phyloP scores from a whole-genome alignment of 2,329 filamentous ascomycete species.

The Ascochyta fabae region DNA sequence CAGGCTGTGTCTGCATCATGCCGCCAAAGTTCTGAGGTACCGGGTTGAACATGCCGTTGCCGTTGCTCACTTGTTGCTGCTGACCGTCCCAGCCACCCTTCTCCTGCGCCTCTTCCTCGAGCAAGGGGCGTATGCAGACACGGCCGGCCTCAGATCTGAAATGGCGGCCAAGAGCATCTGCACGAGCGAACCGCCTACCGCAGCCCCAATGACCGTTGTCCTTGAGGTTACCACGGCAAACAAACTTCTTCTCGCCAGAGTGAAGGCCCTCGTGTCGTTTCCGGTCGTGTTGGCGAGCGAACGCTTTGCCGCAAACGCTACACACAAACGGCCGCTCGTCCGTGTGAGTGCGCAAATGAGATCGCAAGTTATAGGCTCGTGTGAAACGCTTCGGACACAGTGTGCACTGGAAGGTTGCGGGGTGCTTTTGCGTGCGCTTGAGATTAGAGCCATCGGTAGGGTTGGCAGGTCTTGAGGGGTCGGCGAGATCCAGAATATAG shows the following conservation, averaged over 20 bases:
- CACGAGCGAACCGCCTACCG: slow-evolving; percentile 88
- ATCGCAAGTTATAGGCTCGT: slow-evolving; percentile 93
- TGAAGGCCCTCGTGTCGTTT: slow-evolving; percentile 97
- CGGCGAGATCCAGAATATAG: slow-evolving; percentile 88
- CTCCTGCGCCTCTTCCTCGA: slow-evolving; percentile 92
- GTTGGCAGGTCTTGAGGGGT: slow-evolving; percentile 77
- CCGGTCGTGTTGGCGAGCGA: slow-evolving; percentile 94
- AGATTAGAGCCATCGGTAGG: slow-evolving; percentile 52
- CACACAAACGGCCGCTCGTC: slow-evolving; percentile 98
- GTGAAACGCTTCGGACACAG: slow-evolving; percentile 96
- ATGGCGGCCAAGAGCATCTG: slow-evolving; percentile 91
- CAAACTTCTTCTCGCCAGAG: slow-evolving; percentile 97
- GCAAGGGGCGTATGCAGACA: slow-evolving; percentile 94
- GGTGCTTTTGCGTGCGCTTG: slow-evolving; percentile 95
- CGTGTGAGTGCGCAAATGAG: slow-evolving; percentile 93
- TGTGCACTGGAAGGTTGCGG: slow-evolving; percentile 93
- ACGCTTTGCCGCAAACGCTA: slow-evolving; percentile 95
- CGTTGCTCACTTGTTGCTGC: slow-evolving; percentile 59
- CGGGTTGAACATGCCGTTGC: slow-evolving; percentile 52
- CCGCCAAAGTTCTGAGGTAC: slow-evolving; percentile 41
- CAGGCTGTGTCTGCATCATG: slow-evolving; percentile 45
- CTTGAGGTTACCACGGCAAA: slow-evolving; percentile 91
- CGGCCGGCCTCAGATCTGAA: slow-evolving; percentile 95
- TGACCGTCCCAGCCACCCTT: slow-evolving; percentile 66
- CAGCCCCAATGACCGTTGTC: slow-evolving; percentile 88